Conservation (phyloP, 768 basidiomycete genomes). For the Lenzites betulinus region DNA sequence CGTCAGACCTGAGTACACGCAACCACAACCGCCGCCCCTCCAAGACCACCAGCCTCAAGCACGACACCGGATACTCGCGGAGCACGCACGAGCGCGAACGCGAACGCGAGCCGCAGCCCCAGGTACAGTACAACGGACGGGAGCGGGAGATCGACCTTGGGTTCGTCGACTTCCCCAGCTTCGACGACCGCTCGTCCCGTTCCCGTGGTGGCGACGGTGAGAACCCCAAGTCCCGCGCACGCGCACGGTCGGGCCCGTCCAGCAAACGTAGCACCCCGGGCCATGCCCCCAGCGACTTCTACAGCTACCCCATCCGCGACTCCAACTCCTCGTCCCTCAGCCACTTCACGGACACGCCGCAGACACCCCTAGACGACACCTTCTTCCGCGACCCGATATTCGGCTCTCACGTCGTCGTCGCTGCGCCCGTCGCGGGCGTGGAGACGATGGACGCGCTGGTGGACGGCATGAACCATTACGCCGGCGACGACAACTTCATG, state of each 20-base stretch:
- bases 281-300: constrained; percentile 14
- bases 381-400: constrained; percentile 31
- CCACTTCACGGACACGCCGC: constrained; percentile 71
- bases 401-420: constrained; percentile 55
- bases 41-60: constrained; percentile 21
- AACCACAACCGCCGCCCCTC: constrained; percentile 21
- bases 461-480: constrained; percentile 81
- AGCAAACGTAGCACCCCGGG: constrained; percentile 7
- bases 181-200: constrained; percentile 12
- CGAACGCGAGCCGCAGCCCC: constrained; percentile 6
- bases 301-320: constrained; percentile 46
- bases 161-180: constrained; percentile 18
- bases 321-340: constrained; percentile 68
- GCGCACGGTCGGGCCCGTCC: constrained; percentile 18
- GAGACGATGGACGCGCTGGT: constrained; percentile 89
- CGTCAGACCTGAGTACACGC: constrained; percentile 15
- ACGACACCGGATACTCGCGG: constrained; percentile 18
- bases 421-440: constrained; percentile 76
- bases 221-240: constrained; percentile 16
- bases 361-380: constrained; percentile 58
- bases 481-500: constrained; percentile 55
- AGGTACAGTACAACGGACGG: constrained; percentile 1
- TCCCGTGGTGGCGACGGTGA: constrained; percentile 11
- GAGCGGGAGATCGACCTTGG: constrained; percentile 10
- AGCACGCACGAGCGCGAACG: constrained; percentile 10